Evolutionary conservation across 1,284 basidiomycete genomes (phyloP).

Genomic region (Austroboletus niveus): DNA sequence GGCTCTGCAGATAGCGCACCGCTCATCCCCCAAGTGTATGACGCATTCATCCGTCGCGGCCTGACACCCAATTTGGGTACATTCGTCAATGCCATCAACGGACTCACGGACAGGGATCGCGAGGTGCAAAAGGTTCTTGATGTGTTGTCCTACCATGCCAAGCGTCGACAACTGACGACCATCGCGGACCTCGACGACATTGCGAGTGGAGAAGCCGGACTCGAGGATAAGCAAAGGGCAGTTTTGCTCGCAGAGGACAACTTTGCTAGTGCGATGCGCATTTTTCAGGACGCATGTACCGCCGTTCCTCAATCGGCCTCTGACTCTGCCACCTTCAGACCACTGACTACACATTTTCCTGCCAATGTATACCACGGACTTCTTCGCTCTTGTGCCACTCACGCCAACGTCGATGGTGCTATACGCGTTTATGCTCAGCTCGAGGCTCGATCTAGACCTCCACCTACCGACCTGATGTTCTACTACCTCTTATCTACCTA

Average conservation of each 20-base stretch:
- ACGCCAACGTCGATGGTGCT: conserved; percentile 62
- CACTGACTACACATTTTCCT: conserved; percentile 32
- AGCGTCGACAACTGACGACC: conserved; percentile 31
- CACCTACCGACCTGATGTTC: conserved; percentile 48
- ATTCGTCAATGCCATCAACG: conserved; percentile 67
- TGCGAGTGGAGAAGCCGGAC: conserved; percentile 19
- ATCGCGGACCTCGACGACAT: conserved; percentile 17
- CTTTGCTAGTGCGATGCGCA: conserved; percentile 65
- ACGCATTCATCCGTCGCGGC: conserved; percentile 67
- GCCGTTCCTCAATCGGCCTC: conserved; percentile 28
- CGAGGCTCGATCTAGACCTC: conserved; percentile 41
- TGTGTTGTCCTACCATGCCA: conserved; percentile 43
- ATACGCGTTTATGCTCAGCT: conserved; percentile 68
- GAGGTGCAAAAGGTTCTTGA: conserved; percentile 58
- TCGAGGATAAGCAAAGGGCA: conserved; percentile 38
- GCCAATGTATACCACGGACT: conserved; percentile 51
- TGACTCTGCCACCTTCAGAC: background rate
- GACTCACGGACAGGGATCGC: conserved; percentile 70
- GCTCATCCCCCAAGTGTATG: conserved; percentile 70
- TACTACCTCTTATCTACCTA: conserved; percentile 64
- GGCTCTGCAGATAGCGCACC: conserved; percentile 56
- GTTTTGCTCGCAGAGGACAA: conserved; percentile 63
- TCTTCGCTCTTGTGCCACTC: conserved; percentile 62
- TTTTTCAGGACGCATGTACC: conserved; percentile 63
- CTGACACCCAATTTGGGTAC: conserved; percentile 68